These are phyloP conservation scores for Jamesozyma piceae DNA, from an alignment of 805 yeast species.

Conservation along the genomic window DNA sequence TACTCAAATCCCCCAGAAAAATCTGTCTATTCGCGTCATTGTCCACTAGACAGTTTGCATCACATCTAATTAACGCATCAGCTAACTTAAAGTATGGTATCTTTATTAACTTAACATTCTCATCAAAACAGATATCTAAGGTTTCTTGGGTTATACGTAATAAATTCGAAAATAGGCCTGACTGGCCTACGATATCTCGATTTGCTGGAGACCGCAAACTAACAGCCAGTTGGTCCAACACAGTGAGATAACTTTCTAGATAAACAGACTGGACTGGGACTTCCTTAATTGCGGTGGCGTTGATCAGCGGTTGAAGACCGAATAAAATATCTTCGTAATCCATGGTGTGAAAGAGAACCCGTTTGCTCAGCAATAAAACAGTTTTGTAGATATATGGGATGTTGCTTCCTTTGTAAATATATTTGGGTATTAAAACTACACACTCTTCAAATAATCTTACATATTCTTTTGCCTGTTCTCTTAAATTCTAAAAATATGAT, in stretches of 20 bases:
- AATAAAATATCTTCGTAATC: conserved; percentile 28
- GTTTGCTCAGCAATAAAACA: too few species aligned
- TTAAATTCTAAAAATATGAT: too few species aligned
- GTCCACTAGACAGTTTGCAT: conserved; percentile 28
- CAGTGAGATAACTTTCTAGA: conserved; percentile 15
- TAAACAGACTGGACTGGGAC: conserved; percentile 16
- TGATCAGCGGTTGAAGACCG: conserved; percentile 25
- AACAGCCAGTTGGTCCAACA: conserved; percentile 27
- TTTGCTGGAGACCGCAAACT: conserved; percentile 23
- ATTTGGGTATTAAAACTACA: too few species aligned
- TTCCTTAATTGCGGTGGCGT: conserved; percentile 10
- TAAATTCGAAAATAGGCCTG: conserved; percentile 20
- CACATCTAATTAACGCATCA: conserved; percentile 27
- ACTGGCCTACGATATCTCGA: conserved; percentile 23
- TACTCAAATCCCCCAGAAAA: conserved; percentile 4
- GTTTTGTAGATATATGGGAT: too few species aligned
- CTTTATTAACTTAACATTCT: not conserved
- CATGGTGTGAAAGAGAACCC: too few species aligned
- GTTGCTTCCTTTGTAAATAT: too few species aligned
- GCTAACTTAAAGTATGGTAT: conserved; percentile 14
- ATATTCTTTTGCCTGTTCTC: too few species aligned
- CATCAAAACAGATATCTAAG: conserved; percentile 12
- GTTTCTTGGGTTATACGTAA: conserved; percentile 10
- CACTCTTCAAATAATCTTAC: too few species aligned
- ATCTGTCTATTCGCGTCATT: conserved; percentile 23